These are phyloP conservation scores for Zygotorulaspora sp. DNA, from an alignment of 805 yeast genomes.

Conservation along the genomic window DNA sequence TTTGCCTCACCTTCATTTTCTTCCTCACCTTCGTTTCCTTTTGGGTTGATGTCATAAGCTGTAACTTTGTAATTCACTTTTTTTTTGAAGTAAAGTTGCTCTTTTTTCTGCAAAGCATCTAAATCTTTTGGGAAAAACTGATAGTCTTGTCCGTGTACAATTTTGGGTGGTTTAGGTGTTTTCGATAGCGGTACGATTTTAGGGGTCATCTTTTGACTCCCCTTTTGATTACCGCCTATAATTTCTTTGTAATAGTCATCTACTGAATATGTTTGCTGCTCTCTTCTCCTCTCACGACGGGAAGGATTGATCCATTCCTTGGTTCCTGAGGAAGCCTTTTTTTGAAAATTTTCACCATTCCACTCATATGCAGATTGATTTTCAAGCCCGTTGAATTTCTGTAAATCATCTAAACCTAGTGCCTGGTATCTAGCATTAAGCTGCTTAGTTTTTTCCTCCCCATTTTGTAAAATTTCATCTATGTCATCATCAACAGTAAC, in stretches of 20 bases:
- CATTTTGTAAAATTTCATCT: conserved; percentile 73
- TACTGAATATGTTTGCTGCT: conserved; percentile 71
- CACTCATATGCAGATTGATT: conserved; percentile 92
- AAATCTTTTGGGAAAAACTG: conserved; percentile 64
- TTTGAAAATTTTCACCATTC: conserved; percentile 75
- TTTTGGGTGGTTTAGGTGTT: conserved; percentile 57
- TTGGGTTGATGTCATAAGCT: conserved; percentile 53
- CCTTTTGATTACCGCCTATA: conserved; percentile 32
- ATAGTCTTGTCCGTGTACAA: conserved; percentile 61
- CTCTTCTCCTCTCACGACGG: conserved; percentile 54
- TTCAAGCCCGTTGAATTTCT: conserved; percentile 67
- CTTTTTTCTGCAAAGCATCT: conserved; percentile 52
- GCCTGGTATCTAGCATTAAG: conserved; percentile 78
- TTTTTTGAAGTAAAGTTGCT: conserved; percentile 59
- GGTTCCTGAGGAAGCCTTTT: conserved; percentile 36
- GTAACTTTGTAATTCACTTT: conserved; percentile 56
- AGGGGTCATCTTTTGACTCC: conserved; percentile 22
- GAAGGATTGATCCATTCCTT: conserved; percentile 68
- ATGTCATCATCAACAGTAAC: conserved; percentile 55
- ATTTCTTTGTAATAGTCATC: conserved; percentile 76
- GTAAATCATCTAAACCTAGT: conserved; percentile 88
- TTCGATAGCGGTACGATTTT: conserved; percentile 41
- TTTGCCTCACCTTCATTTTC: conserved; percentile 33
- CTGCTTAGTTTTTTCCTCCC: conserved; percentile 75
- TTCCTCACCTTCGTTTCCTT: conserved; percentile 50